Percentiles rank a stretch among this genome's conserved stretches.
Conservation (phyloP, 2,329 filamentous ascomycete genomes). For the Calycina marina region DNA sequence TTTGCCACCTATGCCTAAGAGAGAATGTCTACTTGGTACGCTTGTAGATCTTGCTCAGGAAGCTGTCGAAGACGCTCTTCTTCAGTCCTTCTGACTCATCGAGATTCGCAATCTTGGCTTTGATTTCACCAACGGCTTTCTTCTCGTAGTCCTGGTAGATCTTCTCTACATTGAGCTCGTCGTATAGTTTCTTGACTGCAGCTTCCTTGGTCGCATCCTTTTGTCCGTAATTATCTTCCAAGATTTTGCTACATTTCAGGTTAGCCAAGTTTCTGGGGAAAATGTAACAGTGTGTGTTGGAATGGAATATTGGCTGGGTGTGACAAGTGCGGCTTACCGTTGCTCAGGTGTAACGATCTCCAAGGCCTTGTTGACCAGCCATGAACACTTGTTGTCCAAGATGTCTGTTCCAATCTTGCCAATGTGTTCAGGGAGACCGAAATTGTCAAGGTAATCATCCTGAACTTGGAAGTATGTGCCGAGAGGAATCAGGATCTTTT, state of each 20-base stretch:
- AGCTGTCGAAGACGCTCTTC: slow-evolving; percentile 77
- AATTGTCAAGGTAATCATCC: slow-evolving; percentile 98
- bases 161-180: slow-evolving; percentile 71
- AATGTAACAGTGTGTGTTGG: too few relatives aligned
- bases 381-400: slow-evolving; percentile 98
- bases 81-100: slow-evolving; percentile 84
- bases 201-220: slow-evolving; percentile 78
- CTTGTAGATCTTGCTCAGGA: slow-evolving; percentile 97
- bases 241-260: slow-evolving; percentile 43
- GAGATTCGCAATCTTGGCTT: slow-evolving; percentile 57
- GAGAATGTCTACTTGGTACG: slow-evolving; percentile 85
- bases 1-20: too few relatives aligned
- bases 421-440: slow-evolving; percentile 79
- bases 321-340: slow-evolving; percentile 17
- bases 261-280: neutral
- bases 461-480: slow-evolving; percentile 99
- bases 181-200: slow-evolving; percentile 75
- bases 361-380: slow-evolving; percentile 92
- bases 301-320: too few relatives aligned
- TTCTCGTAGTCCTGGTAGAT: slow-evolving; percentile 85
- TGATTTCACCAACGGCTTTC: slow-evolving; percentile 65
- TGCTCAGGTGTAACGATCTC: slow-evolving; percentile 69
- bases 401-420: slow-evolving; percentile 99
- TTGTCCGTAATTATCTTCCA: slow-evolving; percentile 86
- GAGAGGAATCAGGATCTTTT: slow-evolving; percentile 88